Conservation (phyloP, 1,284 basidiomycete species). For the Apiotrichum gamsii region DNA sequence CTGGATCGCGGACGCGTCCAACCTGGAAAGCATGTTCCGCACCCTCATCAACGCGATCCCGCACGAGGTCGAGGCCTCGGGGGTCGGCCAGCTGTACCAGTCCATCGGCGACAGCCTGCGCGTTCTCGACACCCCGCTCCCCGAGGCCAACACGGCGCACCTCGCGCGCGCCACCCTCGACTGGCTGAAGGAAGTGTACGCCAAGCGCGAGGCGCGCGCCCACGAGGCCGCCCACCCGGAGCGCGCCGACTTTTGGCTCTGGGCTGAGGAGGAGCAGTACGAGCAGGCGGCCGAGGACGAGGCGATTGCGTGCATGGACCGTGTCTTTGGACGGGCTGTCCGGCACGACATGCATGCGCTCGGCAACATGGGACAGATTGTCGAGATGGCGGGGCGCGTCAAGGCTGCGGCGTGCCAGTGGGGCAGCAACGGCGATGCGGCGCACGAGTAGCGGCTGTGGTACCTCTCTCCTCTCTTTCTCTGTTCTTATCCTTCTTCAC, state of each 20-base stretch:
- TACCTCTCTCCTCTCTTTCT: too few species aligned
- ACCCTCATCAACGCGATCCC: conserved; percentile 62
- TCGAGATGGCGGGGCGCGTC: conserved; percentile 10
- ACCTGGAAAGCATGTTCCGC: conserved; percentile 63
- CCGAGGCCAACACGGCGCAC: conserved; percentile 15
- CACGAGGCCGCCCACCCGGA: conserved; percentile 1
- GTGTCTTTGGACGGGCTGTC: conserved; percentile 11
- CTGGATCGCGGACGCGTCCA: conserved; percentile 60
- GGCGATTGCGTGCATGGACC: conserved; percentile 16
- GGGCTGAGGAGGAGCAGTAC: conserved; percentile 15
- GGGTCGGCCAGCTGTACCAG: conserved; percentile 55
- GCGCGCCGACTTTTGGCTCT: conserved; percentile 12
- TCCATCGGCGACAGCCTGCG: conserved; percentile 63
- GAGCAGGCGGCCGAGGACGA: conserved; percentile 16
- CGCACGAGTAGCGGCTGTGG: too few species aligned
- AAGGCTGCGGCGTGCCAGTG: conserved; percentile 7
- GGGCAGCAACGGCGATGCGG: too few species aligned
- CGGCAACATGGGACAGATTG: conserved; percentile 7
- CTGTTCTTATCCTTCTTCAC: background rate
- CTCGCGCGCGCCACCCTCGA: conserved; percentile 11
- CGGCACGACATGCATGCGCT: conserved; percentile 8
- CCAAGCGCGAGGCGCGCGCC: conserved; percentile 10
- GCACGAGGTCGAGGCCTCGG: conserved; percentile 63
- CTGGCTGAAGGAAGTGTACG: conserved; percentile 13
- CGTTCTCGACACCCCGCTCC: conserved; percentile 51